Base-by-base conservation (phyloP, 2,329 filamentous ascomycete species). In the Fusarium compactum region DNA sequence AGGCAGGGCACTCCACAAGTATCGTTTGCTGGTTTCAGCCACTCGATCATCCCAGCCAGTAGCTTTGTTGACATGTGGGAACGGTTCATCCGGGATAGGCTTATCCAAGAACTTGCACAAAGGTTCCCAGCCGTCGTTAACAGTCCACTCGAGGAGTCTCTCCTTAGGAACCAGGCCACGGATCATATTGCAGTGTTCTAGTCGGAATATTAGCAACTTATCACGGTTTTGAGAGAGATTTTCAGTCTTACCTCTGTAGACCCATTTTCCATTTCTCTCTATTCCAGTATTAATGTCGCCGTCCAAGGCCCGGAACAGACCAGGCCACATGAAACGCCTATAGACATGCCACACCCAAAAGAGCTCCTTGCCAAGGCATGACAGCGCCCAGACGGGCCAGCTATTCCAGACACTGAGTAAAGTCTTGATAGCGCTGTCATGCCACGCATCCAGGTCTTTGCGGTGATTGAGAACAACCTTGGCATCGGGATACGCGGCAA, bases 381-480 rank as follows among this genome's bases (percentile, higher is more conserved):
- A 54, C 8, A 62, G 22, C 4, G 47, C 40, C 12, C 52, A 60
- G 3, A 69, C 22, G 6, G 24, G 3, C 32, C 65, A 63, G 15
- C 55, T 71, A 6, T 55, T 20, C 29, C 58, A 25, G 14, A 60
- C 44, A 34, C 34, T 45, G 7, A 70, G 48, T 11, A 72, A 25
- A 4, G 56, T 64, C 7, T 69, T 65, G 12, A 61, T 20, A 27
- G 59, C 67, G 29, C 69, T 71, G 8, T 46, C 67, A 16, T 60
- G 67, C 65, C 65, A 69, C 4, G 69, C 55, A 8, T 71, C 53
- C 5, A 67, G 12, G 10, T 72, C 69, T 54, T 25, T 54, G 16
- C 65, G 69, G 45, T 69, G 32, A 11, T 67, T 58, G 3, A 72
- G 65, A 0, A 72, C 50, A 2, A 71, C 62, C 41, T 71, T 71